Conservation (phyloP, 169 alveolate genomes). For the Plasmodium gaboni region DNA sequence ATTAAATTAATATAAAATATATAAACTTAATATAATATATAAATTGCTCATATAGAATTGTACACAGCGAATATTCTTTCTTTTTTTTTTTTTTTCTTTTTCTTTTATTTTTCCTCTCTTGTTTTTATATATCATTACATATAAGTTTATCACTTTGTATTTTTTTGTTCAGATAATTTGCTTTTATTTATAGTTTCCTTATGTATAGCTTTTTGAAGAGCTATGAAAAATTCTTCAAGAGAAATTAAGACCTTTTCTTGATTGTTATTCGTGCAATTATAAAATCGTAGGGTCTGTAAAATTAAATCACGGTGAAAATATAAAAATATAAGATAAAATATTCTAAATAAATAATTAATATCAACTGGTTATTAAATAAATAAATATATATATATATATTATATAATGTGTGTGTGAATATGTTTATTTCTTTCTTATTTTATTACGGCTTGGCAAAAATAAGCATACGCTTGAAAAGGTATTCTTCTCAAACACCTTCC, state of each 20-base stretch:
- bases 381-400: constrained; percentile 8
- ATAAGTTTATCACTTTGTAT: no score
- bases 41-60: no score
- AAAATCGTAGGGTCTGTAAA: constrained; percentile 72
- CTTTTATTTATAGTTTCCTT: constrained; percentile 43
- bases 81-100: no score
- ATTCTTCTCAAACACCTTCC: constrained; percentile 86
- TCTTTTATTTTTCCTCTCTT: no score
- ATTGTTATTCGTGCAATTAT: constrained; percentile 52
- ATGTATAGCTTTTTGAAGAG: constrained; percentile 56
- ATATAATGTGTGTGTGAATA: no score
- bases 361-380: background rate
- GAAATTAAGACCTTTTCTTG: constrained; percentile 52
- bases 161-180: constrained; percentile 32
- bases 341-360: background rate
- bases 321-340: background rate
- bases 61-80: no score
- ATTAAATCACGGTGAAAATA: background rate
- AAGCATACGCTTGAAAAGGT: constrained; percentile 85
- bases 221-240: constrained; percentile 57
- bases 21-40: no score
- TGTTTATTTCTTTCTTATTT: background rate
- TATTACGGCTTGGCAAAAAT: constrained; percentile 76
- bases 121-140: no score
- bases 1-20: no score